phyloP scores from a whole-genome alignment of 2,329 filamentous ascomycete genomes.

The Sclerotinia minor region DNA sequence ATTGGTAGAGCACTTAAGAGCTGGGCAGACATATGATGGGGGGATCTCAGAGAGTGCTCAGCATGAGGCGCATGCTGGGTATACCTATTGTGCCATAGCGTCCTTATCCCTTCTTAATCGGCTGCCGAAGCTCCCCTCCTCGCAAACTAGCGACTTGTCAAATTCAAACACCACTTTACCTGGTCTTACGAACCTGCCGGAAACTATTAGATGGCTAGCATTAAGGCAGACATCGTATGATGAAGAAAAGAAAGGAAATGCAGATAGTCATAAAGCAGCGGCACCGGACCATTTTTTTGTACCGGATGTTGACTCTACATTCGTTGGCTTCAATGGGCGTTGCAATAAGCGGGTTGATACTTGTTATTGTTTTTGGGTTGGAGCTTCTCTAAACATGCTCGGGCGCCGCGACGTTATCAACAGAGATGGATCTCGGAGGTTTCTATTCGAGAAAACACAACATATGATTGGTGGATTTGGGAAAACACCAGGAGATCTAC shows the following conservation, averaged over 20 bases:
- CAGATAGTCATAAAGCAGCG: conserved; percentile 26
- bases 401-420: conserved; percentile 59
- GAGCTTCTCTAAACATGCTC: conserved; percentile 63
- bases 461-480: conserved; percentile 81
- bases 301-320: conserved; percentile 33
- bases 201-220: conserved; percentile 56
- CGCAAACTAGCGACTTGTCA: conserved; percentile 22
- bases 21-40: conserved; percentile 52
- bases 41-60: conserved; percentile 41
- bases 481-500: conserved; percentile 67
- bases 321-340: conserved; percentile 83
- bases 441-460: conserved; percentile 82
- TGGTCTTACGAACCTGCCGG: conserved; percentile 43
- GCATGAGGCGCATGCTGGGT: conserved; percentile 61
- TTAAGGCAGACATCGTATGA: conserved; percentile 64
- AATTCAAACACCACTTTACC: conserved; percentile 36
- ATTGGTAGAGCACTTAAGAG: conserved; percentile 69
- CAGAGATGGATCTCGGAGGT: conserved; percentile 63
- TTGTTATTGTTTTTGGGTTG: conserved; percentile 94
- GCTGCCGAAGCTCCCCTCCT: conserved; percentile 32
- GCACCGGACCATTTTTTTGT: conserved; percentile 15
- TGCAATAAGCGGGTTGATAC: conserved; percentile 92
- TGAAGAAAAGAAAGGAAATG: conserved; percentile 45
- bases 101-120: conserved; percentile 68
- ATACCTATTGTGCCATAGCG: conserved; percentile 84